Conservation (phyloP, 768 basidiomycete species). For the Amanita inopinata region DNA sequence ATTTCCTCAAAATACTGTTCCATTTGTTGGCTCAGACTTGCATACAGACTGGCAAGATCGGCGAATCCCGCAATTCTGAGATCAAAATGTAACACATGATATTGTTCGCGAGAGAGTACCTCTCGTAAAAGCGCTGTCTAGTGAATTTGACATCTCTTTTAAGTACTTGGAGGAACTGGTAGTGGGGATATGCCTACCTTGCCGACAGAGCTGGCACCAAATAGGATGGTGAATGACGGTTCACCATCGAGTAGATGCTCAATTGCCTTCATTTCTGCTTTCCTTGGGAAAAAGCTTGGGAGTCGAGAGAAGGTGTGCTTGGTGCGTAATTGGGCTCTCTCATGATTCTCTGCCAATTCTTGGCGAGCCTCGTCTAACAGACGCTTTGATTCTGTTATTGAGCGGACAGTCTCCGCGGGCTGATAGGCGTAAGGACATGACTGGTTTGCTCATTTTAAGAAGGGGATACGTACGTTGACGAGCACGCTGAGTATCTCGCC, state of each 20-base stretch:
- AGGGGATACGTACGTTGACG: slow-evolving; percentile 46
- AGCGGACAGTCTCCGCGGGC: slow-evolving; percentile 74
- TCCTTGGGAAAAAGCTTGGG: slow-evolving; percentile 65
- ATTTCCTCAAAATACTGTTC: slow-evolving; percentile 70
- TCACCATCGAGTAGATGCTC: slow-evolving; percentile 59
- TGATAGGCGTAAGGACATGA: slow-evolving; percentile 17
- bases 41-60: slow-evolving; percentile 69
- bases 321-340: slow-evolving; percentile 54
- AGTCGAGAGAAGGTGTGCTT: slow-evolving; percentile 74
- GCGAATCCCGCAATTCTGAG: slow-evolving; percentile 79
- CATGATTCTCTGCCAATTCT: slow-evolving; percentile 62
- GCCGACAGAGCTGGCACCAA: slow-evolving; percentile 74
- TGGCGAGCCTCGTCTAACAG: slow-evolving; percentile 70
- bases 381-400: slow-evolving; percentile 66
- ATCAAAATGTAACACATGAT: slow-evolving; percentile 79
- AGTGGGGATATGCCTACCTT: slow-evolving; percentile 37
- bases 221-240: slow-evolving; percentile 72
- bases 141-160: background rate
- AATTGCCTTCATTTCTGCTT: slow-evolving; percentile 54
- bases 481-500: slow-evolving; percentile 70
- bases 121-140: slow-evolving; percentile 75
- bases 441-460: slow-evolving; percentile 9
- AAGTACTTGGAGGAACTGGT: background rate
- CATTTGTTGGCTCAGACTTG: slow-evolving; percentile 71
- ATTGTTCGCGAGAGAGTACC: slow-evolving; percentile 56